Conservation (phyloP, 257 asterid genomes). For the Nicotiana attenuata region DNA sequence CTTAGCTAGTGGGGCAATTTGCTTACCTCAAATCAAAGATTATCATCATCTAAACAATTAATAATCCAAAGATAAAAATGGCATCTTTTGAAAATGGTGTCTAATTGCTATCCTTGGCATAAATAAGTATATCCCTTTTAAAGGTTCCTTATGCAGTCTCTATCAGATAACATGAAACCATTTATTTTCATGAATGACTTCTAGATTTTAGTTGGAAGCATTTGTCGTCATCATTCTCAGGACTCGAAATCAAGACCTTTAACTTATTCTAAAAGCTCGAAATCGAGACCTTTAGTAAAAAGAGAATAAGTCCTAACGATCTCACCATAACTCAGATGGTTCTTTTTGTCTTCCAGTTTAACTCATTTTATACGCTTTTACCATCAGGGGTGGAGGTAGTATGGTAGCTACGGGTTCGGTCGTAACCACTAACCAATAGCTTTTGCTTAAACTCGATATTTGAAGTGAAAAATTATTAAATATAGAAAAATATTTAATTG, state of each 20-base stretch:
- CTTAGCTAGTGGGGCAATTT: not conserved
- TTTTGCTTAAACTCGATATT: too few relatives aligned
- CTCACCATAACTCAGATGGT: not conserved
- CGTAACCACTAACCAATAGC: too few relatives aligned
- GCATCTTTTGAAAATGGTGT: not conserved
- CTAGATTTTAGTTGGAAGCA: not conserved
- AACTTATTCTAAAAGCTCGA: not conserved
- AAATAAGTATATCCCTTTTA: not conserved
- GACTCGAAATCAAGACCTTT: not conserved
- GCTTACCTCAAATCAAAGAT: not conserved
- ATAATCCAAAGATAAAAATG: not conserved
- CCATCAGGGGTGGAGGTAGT: too few relatives aligned
- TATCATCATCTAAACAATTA: not conserved
- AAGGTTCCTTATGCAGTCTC: not conserved
- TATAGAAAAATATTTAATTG: too few relatives aligned
- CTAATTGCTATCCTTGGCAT: not conserved
- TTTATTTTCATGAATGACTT: not conserved
- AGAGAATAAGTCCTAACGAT: not conserved
- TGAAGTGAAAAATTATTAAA: too few relatives aligned
- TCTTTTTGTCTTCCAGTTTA: not conserved
- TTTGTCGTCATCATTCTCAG: not conserved
- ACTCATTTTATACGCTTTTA: too few relatives aligned
- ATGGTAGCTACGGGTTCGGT: too few relatives aligned
- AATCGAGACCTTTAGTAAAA: not conserved
- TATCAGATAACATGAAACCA: not conserved